Base-by-base conservation (phyloP, 169 alveolate genomes). In the Cryptosporidium andersoni region DNA sequence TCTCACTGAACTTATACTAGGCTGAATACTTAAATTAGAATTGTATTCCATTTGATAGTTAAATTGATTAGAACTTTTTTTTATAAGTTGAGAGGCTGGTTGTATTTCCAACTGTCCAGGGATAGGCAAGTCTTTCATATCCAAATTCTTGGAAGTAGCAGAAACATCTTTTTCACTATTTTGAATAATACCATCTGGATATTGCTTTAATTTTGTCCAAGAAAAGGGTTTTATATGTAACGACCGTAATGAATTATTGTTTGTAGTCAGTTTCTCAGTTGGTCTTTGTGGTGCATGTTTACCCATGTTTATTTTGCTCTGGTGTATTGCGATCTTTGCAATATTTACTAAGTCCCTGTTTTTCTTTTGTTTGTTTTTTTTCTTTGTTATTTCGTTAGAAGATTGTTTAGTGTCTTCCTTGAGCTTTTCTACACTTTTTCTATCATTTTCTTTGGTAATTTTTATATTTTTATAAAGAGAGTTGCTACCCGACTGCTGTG, bases 221-320 rank as follows among this genome's bases (percentile, higher is more conserved):
- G 85, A 34, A 42, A 74, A 74, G 4, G 85, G 85, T 55, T 66
- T 63, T 36, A 68, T 68, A 14, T 74, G 60, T 58, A 47, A 47
- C 2, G 40, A 64, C 2, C 80, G 53, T 14, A 64, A 60, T 25
- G 25, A 25, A 25, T 25, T 25, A 25, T 0, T 25, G 25, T 2
- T 60, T 34, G 65, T n/a, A 60, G 2, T 11, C 40, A 60, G 39
- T 16, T 58, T 74, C 42, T 74, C 68, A 1, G 74, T 74, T n/a
- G 55, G 66, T 55, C 2, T 55, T 2, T 14, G 56, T 52, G 36
- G 51, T 14, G 40, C 48, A 14, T 39, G 39, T 40, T 37, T 55
- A 4, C 55, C 64, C 16, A 7, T 25, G 0, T 16, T 60, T 12
- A 51, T 45, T 52, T 51, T 52, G 2, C 11, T 14, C 2, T 25